Evolutionary conservation across 768 basidiomycete genomes (phyloP).

Genomic region (Cyclocybe aegerita): DNA sequence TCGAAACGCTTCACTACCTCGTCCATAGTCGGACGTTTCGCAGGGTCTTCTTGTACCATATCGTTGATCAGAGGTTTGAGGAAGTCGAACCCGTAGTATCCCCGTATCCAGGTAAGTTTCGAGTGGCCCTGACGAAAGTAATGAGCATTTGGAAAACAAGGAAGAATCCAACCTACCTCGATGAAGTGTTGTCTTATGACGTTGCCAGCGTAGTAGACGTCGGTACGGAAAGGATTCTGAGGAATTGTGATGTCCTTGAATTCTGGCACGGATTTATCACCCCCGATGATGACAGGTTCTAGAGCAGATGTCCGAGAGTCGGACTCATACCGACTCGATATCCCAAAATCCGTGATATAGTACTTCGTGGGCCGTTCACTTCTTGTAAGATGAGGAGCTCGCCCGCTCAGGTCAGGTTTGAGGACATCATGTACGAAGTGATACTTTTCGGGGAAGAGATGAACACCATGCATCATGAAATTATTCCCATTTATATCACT

Average conservation of each 20-base stretch:
- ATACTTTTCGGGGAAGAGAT: constrained; percentile 1
- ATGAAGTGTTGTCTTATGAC: constrained; percentile 6
- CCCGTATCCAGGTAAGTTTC: not conserved
- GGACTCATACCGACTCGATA: constrained; percentile 2
- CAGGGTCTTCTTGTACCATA: constrained; percentile 34
- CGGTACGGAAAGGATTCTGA: constrained; percentile 5
- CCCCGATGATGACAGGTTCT: not conserved
- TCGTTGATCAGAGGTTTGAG: constrained; percentile 26
- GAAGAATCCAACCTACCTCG: not conserved
- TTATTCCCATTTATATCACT: constrained; percentile 6
- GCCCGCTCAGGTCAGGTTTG: not conserved
- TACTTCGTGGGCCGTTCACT: constrained; percentile 13
- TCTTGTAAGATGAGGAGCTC: constrained; percentile 5
- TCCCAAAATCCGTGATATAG: constrained; percentile 14
- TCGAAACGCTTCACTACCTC: constrained; percentile 33
- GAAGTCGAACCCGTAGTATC: constrained; percentile 27
- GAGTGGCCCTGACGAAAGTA: constrained; percentile 4
- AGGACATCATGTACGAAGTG: not conserved
- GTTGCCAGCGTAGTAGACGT: constrained; percentile 8
- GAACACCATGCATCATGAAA: constrained; percentile 5
- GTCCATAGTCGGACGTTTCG: constrained; percentile 33
- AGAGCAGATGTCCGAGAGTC: not conserved
- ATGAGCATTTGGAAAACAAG: not conserved
- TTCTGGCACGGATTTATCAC: not conserved
- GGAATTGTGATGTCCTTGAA: not conserved